phyloP scores from a whole-genome alignment of 148 eudicot species.

The Dysphania ambrosioides region DNA sequence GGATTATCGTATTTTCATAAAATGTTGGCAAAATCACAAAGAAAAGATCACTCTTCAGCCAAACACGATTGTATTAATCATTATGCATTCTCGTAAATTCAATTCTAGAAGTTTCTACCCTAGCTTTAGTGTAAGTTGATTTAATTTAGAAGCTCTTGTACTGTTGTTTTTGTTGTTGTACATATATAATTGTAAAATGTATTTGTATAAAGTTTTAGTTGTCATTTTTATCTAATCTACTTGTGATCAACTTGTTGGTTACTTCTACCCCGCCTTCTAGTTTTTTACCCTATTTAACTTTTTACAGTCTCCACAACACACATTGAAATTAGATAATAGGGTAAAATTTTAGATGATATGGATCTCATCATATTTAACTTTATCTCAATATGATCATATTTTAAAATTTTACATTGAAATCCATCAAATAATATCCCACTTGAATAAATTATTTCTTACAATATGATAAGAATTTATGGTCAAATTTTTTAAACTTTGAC shows the following conservation, averaged over 20 bases:
- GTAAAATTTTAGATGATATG: too few species aligned
- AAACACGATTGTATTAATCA: neutral
- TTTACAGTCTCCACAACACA: too few species aligned
- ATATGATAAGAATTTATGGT: too few species aligned
- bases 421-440: too few species aligned
- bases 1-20: neutral
- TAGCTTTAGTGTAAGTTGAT: neutral
- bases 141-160: neutral
- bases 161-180: neutral
- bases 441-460: too few species aligned
- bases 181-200: conserved; percentile 1
- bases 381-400: neutral
- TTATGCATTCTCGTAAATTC: neutral
- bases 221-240: too few species aligned
- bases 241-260: too few species aligned
- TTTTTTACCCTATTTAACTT: too few species aligned
- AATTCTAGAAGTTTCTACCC: neutral
- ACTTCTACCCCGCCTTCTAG: too few species aligned
- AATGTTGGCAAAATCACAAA: neutral
- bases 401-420: neutral
- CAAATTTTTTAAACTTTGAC: too few species aligned
- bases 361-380: too few species aligned
- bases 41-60: neutral
- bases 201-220: neutral
- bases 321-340: too few species aligned